Conservation (phyloP, 2,329 filamentous ascomycete species). For the Didymella keratinophila region DNA sequence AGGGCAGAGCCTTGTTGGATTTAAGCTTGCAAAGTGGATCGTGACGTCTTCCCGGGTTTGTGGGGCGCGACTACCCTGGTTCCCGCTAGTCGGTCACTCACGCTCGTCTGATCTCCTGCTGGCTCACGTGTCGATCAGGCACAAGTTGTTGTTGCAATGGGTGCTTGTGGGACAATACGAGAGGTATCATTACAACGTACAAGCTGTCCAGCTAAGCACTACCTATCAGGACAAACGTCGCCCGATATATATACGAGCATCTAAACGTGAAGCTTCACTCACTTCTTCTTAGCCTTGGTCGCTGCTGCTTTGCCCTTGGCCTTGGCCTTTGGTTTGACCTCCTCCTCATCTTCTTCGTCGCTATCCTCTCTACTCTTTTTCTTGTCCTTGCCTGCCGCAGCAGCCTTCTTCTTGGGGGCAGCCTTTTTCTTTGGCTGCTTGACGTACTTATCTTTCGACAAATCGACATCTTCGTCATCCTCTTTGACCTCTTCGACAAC, state of each 20-base stretch:
- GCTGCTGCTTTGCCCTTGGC: constrained; percentile 57
- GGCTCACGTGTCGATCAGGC: background rate
- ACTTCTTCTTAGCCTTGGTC: constrained; percentile 33
- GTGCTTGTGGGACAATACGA: background rate
- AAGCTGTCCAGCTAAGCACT: constrained; percentile 4
- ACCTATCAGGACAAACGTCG: background rate
- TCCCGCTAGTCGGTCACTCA: constrained; percentile 2
- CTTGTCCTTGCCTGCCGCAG: constrained; percentile 57
- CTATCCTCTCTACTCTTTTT: constrained; percentile 44
- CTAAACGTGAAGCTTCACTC: constrained; percentile 3
- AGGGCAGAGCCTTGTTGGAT: constrained; percentile 16
- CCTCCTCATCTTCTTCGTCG: constrained; percentile 51
- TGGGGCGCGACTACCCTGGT: constrained; percentile 8
- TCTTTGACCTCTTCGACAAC: constrained; percentile 58
- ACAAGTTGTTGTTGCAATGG: background rate
- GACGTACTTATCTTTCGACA: constrained; percentile 96
- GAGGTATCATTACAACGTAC: constrained; percentile 10
- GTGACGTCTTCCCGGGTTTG: constrained; percentile 18
- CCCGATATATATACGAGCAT: background rate
- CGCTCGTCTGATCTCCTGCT: constrained; percentile 10
- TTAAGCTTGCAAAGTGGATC: constrained; percentile 18
- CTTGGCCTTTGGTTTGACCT: constrained; percentile 59
- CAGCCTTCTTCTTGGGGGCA: constrained; percentile 51
- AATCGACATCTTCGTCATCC: constrained; percentile 78
- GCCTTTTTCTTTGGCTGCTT: constrained; percentile 84